Evolutionary conservation across 2,329 filamentous ascomycete species (phyloP).

Genomic region (Fusarium sp.): DNA sequence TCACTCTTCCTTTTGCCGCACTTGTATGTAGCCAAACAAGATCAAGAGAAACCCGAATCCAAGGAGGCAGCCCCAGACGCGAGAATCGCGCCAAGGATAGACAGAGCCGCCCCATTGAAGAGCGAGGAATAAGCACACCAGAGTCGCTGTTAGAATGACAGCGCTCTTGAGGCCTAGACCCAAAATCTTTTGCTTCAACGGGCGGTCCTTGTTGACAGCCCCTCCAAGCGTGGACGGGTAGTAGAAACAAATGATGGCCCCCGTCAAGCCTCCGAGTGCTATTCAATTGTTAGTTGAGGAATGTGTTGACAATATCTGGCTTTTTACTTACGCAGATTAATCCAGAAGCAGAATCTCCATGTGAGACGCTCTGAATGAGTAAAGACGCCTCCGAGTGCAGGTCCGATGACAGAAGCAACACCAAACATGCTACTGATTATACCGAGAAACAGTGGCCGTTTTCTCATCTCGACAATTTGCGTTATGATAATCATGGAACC

Average conservation of each 20-base stretch:
- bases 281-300: neutral
- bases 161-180: slow-evolving; percentile 32
- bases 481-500: slow-evolving; percentile 29
- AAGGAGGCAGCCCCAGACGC: slow-evolving; percentile 40
- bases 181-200: slow-evolving; percentile 10
- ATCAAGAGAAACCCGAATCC: slow-evolving; percentile 29
- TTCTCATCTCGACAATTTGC: slow-evolving; percentile 28
- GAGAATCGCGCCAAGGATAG: slow-evolving; percentile 37
- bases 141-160: slow-evolving; percentile 9
- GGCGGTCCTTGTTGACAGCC: neutral
- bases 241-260: slow-evolving; percentile 11
- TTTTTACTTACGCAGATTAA: slow-evolving; percentile 33
- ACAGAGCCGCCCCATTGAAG: slow-evolving; percentile 41
- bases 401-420: slow-evolving; percentile 30
- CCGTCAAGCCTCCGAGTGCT: slow-evolving; percentile 30
- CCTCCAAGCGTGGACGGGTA: slow-evolving; percentile 23
- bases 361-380: slow-evolving; percentile 33
- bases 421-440: slow-evolving; percentile 41
- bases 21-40: slow-evolving; percentile 26
- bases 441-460: slow-evolving; percentile 21
- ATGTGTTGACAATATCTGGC: fast-evolving
- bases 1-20: slow-evolving; percentile 28
- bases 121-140: slow-evolving; percentile 35
- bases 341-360: slow-evolving; percentile 42
- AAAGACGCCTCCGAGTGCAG: slow-evolving; percentile 35